Evolutionary conservation across 345 rosid species (phyloP), one percentile per base, ranked within the genome.

Genomic region (Trapa bicornis): DNA sequence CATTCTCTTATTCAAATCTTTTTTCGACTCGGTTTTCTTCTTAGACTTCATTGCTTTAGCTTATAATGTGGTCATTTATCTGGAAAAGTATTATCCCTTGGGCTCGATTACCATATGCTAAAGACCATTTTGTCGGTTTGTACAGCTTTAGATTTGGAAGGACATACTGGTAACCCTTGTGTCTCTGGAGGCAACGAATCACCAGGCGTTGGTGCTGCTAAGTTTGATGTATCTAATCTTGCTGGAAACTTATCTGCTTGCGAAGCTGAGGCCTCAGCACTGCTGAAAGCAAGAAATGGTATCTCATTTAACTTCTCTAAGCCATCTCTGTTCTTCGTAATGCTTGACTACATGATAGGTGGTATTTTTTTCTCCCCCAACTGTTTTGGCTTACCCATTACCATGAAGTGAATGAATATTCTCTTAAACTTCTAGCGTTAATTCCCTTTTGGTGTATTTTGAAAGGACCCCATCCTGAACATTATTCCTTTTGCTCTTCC

Each of bases 161-260:
- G 36, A 63, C 61, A 15, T 33, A 3, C 12, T 37, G 65, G 69
- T 22, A 82, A 75, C 45, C 81, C 85, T 11, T 82, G 85, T 72
- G 48, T 79, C 65, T 79, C 83, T 43, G 75, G 68, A 69, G 85
- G 83, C 70, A 75, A 69, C 62, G 67, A 73, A 47, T 13, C 71
- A 75, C 68, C 66, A 6, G 71, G 58, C 71, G 37, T 1, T 36
- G 70, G 70, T 52, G 74, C 67, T 67, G 29, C 47, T 32, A 66
- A 71, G 73, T 67, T 70, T 71, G 41, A 67, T 41, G 14, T 45
- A 43, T 63, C 77, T 47, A 48, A 67, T 75, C 56, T 80, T 57
- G 67, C 78, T 71, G 85, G 85, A 50, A 79, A 82, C 77, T 77
- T 75, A 65, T 68, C 83, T 17, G 76, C 75, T n/a, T 82, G 85